A percentile compares a stretch with the other conserved stretches of the same genome.
Evolutionary conservation across 2,329 filamentous ascomycete genomes (phyloP).

Genomic region (Colletotrichum sp.): DNA sequence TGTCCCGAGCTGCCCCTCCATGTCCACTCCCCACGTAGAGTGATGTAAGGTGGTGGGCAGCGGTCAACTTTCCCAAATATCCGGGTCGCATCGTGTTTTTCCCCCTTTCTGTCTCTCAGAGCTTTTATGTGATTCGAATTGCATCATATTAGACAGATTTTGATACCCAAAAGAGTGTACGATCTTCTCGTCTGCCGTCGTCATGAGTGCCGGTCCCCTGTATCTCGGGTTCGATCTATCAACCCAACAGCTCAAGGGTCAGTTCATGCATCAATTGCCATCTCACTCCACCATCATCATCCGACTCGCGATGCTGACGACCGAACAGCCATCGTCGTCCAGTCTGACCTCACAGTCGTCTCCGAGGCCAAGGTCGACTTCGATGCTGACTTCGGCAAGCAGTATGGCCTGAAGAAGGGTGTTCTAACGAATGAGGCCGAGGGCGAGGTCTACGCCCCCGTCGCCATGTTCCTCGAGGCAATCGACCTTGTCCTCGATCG

Average conservation of each 20-base stretch:
- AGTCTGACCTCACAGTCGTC: slow-evolving; percentile 79
- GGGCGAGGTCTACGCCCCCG: slow-evolving; percentile 90
- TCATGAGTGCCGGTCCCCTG: slow-evolving; percentile 56
- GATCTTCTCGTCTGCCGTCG: not conserved
- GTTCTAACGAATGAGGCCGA: slow-evolving; percentile 83
- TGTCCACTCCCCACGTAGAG: slow-evolving; percentile 19
- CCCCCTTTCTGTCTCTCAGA: not conserved
- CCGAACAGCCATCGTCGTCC: slow-evolving; percentile 76
- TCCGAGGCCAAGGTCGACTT: slow-evolving; percentile 94
- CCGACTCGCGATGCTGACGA: not conserved
- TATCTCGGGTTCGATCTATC: slow-evolving; percentile 96
- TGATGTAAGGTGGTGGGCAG: slow-evolving; percentile 9
- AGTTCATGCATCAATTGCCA: slow-evolving; percentile 9
- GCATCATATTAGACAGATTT: not conserved
- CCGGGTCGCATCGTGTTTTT: not conserved
- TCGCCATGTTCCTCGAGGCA: slow-evolving; percentile 93
- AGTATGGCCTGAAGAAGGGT: slow-evolving; percentile 86
- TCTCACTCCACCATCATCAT: not conserved
- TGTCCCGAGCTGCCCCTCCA: slow-evolving; percentile 14
- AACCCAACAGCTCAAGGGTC: slow-evolving; percentile 94
- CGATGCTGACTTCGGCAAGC: slow-evolving; percentile 76
- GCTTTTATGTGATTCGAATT: not conserved
- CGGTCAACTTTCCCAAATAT: slow-evolving; percentile 3
- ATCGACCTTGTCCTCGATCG: slow-evolving; percentile 83
- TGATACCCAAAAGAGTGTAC: not conserved